phyloP scores from a whole-genome alignment of 2,329 filamentous ascomycete genomes.

The Fusarium aywerte region DNA sequence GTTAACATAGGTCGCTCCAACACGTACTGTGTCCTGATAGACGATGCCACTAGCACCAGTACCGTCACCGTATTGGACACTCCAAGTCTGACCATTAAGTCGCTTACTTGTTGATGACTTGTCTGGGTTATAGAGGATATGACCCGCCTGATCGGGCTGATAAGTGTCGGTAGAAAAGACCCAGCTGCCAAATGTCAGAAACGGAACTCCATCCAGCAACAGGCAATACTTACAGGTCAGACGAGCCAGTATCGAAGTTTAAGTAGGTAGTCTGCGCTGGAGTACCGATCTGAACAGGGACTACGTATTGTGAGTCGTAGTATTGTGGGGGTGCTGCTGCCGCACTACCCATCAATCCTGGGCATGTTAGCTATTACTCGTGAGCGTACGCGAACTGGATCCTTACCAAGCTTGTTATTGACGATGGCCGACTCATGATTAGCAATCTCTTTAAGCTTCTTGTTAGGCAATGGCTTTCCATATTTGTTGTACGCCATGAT shows the following conservation, averaged over 20 bases:
- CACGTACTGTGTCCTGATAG: conserved; percentile 71
- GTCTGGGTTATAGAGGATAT: conserved; percentile 66
- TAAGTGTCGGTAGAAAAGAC: conserved; percentile 71
- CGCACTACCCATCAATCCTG: conserved; percentile 41
- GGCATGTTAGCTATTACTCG: not conserved
- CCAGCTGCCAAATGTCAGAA: conserved; percentile 63
- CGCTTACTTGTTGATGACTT: conserved; percentile 56
- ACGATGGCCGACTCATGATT: conserved; percentile 35
- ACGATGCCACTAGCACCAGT: conserved; percentile 71
- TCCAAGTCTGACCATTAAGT: conserved; percentile 60
- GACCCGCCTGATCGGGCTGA: conserved; percentile 58
- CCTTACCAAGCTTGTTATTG: conserved; percentile 41
- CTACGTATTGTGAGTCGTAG: conserved; percentile 67
- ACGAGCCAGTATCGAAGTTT: conserved; percentile 73
- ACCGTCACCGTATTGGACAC: conserved; percentile 73
- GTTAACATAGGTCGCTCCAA: conserved; percentile 68
- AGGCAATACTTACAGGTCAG: conserved; percentile 58
- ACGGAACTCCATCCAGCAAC: accelerated
- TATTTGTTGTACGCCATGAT: conserved; percentile 54
- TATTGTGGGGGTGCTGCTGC: conserved; percentile 47
- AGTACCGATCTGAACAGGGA: conserved; percentile 71
- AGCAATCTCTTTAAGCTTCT: conserved; percentile 40
- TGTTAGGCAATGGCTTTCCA: conserved; percentile 46
- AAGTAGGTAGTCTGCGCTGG: conserved; percentile 68
- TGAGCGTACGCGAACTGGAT: accelerated